Conservation (phyloP, 768 basidiomycete genomes). For the Leccinellum luteum region DNA sequence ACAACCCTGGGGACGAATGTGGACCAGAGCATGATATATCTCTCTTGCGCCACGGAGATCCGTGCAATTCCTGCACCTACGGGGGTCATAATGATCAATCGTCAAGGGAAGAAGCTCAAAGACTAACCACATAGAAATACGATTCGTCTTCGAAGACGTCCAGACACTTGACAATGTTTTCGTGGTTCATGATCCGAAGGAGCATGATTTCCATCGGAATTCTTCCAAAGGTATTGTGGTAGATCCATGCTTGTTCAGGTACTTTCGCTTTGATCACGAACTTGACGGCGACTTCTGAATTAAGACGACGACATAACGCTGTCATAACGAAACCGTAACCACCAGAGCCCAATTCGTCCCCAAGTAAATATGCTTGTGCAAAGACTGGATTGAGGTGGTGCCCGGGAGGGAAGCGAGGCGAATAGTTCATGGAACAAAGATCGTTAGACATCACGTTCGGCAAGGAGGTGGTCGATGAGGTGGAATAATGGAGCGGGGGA, state of each 20-base stretch:
- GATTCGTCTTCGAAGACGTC: constrained; percentile 81
- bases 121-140: constrained; percentile 84
- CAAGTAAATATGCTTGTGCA: constrained; percentile 55
- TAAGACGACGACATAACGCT: constrained; percentile 58
- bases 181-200: constrained; percentile 69
- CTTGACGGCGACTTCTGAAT: constrained; percentile 85
- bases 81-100: constrained; percentile 5
- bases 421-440: constrained; percentile 31
- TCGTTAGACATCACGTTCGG: constrained; percentile 2
- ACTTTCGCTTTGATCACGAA: constrained; percentile 84
- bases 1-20: constrained; percentile 26
- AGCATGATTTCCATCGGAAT: constrained; percentile 83
- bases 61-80: constrained; percentile 91
- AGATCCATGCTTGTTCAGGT: constrained; percentile 50
- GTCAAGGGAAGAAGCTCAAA: background rate
- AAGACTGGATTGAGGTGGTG: constrained; percentile 64
- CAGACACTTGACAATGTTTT: constrained; percentile 78
- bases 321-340: constrained; percentile 97
- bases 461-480: background rate
- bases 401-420: constrained; percentile 54
- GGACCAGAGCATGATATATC: constrained; percentile 32
- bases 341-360: constrained; percentile 82
- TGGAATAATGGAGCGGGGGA: constrained; percentile 4
- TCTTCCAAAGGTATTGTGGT: constrained; percentile 56
- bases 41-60: constrained; percentile 76